Evolutionary conservation across 2,329 filamentous ascomycete genomes (phyloP).

Genomic region (Chrysosporium keratinophilum): DNA sequence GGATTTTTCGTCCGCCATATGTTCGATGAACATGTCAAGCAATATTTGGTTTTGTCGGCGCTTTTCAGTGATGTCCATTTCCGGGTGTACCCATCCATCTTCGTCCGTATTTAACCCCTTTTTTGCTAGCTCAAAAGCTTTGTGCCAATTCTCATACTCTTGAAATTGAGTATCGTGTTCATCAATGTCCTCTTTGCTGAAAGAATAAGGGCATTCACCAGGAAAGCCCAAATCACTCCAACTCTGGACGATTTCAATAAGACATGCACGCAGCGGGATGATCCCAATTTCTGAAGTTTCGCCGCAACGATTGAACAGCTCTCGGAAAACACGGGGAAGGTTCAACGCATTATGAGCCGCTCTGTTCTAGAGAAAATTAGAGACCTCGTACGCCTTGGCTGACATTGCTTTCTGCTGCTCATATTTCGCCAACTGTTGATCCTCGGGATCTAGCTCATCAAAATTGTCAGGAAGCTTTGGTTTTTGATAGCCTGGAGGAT

Average conservation of each 20-base stretch:
- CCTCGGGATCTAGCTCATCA: constrained; percentile 9
- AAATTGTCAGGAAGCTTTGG: constrained; percentile 21
- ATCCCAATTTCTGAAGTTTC: constrained; percentile 23
- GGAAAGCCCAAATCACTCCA: constrained; percentile 10
- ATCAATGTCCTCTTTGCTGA: constrained; percentile 6
- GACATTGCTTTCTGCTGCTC: neutral
- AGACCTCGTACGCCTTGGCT: neutral
- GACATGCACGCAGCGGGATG: constrained; percentile 21
- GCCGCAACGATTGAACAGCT: constrained; percentile 8
- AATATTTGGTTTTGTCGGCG: too few relatives aligned
- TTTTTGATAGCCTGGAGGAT: constrained; percentile 19
- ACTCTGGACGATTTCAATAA: constrained; percentile 21
- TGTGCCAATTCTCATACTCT: constrained; percentile 8
- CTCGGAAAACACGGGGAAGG: neutral
- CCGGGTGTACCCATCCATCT: too few relatives aligned
- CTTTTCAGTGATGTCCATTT: too few relatives aligned
- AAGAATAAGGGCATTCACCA: constrained; percentile 5
- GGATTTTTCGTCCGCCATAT: too few relatives aligned
- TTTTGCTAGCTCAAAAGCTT: neutral
- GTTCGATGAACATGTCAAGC: too few relatives aligned
- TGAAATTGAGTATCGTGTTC: neutral
- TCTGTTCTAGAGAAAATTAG: neutral
- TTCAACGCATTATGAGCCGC: neutral
- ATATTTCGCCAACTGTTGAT: neutral
- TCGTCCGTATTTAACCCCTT: too few relatives aligned